Evolutionary conservation across 345 rosid species (phyloP), one percentile per base, ranked within the genome.

Genomic region (Citrus glauca): DNA sequence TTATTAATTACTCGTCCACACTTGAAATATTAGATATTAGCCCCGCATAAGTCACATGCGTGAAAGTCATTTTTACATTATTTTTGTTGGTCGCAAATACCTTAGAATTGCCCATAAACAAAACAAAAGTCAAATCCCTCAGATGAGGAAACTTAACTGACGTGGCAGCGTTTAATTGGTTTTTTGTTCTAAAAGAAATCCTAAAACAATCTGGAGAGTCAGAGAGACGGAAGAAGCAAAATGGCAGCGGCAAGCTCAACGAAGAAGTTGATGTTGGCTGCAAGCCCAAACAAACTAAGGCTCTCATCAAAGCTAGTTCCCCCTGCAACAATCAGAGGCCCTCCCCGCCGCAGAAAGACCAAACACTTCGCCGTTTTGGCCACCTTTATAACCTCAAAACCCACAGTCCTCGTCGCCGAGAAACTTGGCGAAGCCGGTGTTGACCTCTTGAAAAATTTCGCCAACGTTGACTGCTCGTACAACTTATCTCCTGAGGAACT

Each of bases 391-490:
- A 55, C 67, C 77, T 66, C 84, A 22, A 78, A 76, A 61, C 84
- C 87, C 25, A 78, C 84, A 0, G 78, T 81, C 45, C 74, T 78
- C 1, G 79, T 84, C 13, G 55, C 89, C 48, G 87, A 86, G 68
- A 82, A 84, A 74, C 87, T 86, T 32, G 89, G 84, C 6, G 84
- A 84, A 37, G 84, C 84, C 2, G 89, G 89, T 9, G 76, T 86
- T 9, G n/a, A 84, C 8, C 77, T 82, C 3, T 68, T 86, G 60
- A 78, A 53, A 66, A 63, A 71, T n/a, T 82, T 74, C 78, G 89
- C 84, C 50, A 78, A 86, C 74, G 84, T 86, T 71, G 89, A 84
- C 65, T 86, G 89, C 80, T 79, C 84, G 24, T 86, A 84, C 75
- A 62, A 82, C 75, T 82, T 86, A 53, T 40, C 77, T 35, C 83